phyloP scores from a whole-genome alignment of 176 grass and related monocot genomes.

The Eremochloa ophiuroides region DNA sequence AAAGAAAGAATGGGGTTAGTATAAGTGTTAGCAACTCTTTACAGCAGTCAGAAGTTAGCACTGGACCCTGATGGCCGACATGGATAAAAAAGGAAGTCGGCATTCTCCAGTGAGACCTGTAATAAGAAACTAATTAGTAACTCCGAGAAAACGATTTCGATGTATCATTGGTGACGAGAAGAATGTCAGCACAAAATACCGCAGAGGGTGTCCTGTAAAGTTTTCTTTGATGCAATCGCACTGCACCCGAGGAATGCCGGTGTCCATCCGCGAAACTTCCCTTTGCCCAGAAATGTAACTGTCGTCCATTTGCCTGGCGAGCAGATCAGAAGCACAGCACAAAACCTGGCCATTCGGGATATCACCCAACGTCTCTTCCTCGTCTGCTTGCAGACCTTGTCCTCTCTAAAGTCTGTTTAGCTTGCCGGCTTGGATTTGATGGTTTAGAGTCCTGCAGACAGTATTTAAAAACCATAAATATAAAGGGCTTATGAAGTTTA shows the following conservation, averaged over 20 bases:
- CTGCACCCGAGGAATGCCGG: not conserved
- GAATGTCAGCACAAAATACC: slow-evolving; percentile 24
- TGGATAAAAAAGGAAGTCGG: slow-evolving; percentile 15
- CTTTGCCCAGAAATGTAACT: slow-evolving; percentile 1
- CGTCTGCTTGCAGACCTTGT: slow-evolving; percentile 48
- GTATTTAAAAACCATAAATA: slow-evolving; percentile 22
- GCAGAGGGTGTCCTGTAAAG: slow-evolving; percentile 8
- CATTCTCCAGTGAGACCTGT: slow-evolving; percentile 23
- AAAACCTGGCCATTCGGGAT: slow-evolving; percentile 17
- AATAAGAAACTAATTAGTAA: slow-evolving; percentile 7
- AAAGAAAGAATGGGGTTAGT: slow-evolving; percentile 55
- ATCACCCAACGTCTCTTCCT: slow-evolving; percentile 66
- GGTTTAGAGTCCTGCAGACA: slow-evolving; percentile 43
- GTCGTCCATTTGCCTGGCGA: slow-evolving; percentile 2
- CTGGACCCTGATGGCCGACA: slow-evolving; percentile 23
- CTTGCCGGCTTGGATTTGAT: slow-evolving; percentile 62
- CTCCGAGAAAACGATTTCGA: not conserved
- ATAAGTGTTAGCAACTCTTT: slow-evolving; percentile 44
- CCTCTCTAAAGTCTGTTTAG: slow-evolving; percentile 58
- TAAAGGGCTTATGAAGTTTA: not conserved
- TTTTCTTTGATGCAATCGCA: not conserved
- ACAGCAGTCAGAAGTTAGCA: slow-evolving; percentile 36
- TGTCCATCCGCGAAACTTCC: slow-evolving; percentile 3
- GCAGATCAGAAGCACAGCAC: slow-evolving; percentile 21
- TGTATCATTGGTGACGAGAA: not conserved